A percentile compares a stretch with the other conserved stretches of the same genome.
Evolutionary conservation across 139 green algal genomes (phyloP).

Genomic region (Tetraselmis chui): DNA sequence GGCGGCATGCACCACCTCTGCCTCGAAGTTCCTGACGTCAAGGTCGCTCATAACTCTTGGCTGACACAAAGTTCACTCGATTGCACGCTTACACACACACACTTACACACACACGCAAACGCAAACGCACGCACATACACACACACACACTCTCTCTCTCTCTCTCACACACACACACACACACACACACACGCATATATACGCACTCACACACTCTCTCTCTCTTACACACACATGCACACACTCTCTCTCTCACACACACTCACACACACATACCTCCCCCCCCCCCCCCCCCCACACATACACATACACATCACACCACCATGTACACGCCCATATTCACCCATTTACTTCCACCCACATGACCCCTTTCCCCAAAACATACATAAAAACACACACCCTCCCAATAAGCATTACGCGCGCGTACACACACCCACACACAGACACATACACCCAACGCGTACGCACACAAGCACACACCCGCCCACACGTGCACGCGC

Average conservation of each 20-base stretch:
- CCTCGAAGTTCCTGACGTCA: constrained; percentile 40
- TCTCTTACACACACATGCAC: constrained; percentile 2
- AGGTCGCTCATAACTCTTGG: neutral
- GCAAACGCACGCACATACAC: neutral
- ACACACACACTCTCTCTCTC: neutral
- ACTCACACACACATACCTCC: neutral
- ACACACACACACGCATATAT: too few species aligned
- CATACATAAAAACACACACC: neutral
- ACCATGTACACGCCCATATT: too few species aligned
- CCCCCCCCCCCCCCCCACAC: neutral
- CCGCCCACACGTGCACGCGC: neutral
- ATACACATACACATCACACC: neutral
- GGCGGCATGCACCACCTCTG: constrained; percentile 62
- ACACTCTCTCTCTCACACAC: too few species aligned
- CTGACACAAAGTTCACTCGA: too few species aligned
- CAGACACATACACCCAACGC: neutral
- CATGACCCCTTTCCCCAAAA: too few species aligned
- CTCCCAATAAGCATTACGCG: too few species aligned
- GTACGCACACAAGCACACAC: neutral
- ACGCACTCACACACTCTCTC: constrained; percentile 3
- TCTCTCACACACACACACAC: constrained; percentile 4
- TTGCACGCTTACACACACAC: too few species aligned
- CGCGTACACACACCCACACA: too few species aligned
- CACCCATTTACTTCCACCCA: too few species aligned
- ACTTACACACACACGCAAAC: too few species aligned